A percentile compares a stretch with the other conserved stretches of the same genome.
phyloP scores from a whole-genome alignment of 2,329 filamentous ascomycete genomes.

The Hirsutella thompsonii region DNA sequence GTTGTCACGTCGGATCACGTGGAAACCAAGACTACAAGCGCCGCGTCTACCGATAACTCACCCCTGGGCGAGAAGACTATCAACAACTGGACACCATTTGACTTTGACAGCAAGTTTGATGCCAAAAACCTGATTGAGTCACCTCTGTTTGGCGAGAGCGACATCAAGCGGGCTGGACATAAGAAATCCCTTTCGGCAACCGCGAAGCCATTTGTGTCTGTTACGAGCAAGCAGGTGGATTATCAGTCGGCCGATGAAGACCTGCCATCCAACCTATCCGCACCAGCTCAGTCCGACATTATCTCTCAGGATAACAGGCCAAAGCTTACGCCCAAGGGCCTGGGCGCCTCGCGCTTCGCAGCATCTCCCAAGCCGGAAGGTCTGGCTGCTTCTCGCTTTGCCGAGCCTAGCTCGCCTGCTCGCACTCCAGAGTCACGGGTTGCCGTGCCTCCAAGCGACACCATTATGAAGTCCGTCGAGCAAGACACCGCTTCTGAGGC shows the following conservation, averaged over 20 bases:
- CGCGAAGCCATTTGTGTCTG: constrained; percentile 54
- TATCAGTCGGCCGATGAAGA: not conserved
- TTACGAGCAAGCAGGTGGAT: constrained; percentile 17
- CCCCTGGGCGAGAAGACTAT: constrained; percentile 31
- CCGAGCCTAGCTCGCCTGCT: constrained; percentile 21
- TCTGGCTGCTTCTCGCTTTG: constrained; percentile 31
- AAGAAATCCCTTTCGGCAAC: constrained; percentile 50
- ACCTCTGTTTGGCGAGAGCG: constrained; percentile 32
- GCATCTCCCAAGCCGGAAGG: constrained; percentile 28
- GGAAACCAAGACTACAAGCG: constrained; percentile 38
- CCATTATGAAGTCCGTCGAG: constrained; percentile 17
- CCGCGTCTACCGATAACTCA: constrained; percentile 39
- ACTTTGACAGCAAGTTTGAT: constrained; percentile 39
- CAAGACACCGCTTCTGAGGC: constrained; percentile 6
- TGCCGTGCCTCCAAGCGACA: constrained; percentile 12
- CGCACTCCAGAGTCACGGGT: constrained; percentile 9
- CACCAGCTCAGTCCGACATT: constrained; percentile 9
- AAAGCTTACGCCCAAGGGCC: constrained; percentile 20
- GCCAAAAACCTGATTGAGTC: constrained; percentile 38
- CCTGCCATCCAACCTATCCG: constrained; percentile 9
- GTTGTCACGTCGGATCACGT: constrained; percentile 38
- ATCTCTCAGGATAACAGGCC: constrained; percentile 10
- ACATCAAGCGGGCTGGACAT: constrained; percentile 24
- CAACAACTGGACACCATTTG: constrained; percentile 40
- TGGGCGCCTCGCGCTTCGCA: constrained; percentile 36